Evolutionary conservation across 2,329 filamentous ascomycete genomes (phyloP).

Genomic region (Colletotrichum sp.): DNA sequence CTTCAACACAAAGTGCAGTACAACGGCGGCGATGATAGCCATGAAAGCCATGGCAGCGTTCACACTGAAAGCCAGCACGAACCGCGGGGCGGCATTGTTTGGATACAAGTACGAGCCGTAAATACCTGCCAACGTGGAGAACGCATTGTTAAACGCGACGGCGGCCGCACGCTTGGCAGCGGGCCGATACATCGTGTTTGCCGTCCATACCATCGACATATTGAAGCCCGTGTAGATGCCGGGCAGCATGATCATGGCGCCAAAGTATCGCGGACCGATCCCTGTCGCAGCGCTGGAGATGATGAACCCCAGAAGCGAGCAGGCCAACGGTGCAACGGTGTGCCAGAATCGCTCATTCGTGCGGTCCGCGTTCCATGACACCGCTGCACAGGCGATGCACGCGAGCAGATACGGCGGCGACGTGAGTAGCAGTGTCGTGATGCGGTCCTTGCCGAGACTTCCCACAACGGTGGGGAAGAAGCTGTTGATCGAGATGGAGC

Average conservation of each 20-base stretch:
- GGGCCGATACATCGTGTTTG: conserved; percentile 26
- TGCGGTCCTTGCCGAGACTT: conserved; percentile 23
- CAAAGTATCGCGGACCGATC: conserved; percentile 17
- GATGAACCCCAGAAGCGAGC: conserved; percentile 17
- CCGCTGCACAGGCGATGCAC: conserved; percentile 30
- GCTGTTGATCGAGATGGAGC: conserved; percentile 23
- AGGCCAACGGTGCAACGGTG: conserved; percentile 8
- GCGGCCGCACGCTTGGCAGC: conserved; percentile 24
- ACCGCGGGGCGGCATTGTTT: conserved; percentile 25
- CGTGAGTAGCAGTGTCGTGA: conserved; percentile 48
- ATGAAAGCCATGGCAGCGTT: conserved; percentile 28
- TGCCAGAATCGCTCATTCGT: conserved; percentile 19
- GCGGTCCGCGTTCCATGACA: conserved; percentile 17
- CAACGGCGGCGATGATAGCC: conserved; percentile 23
- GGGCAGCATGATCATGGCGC: conserved; percentile 26
- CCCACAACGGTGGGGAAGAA: conserved; percentile 28
- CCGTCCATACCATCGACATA: conserved; percentile 27
- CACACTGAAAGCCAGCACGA: conserved; percentile 28
- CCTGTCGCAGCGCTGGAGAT: conserved; percentile 8
- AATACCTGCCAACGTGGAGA: conserved; percentile 26
- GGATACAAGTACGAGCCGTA: conserved; percentile 30
- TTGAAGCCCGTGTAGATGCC: conserved; percentile 28
- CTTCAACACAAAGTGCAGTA: conserved; percentile 25
- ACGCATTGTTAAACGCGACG: conserved; percentile 26
- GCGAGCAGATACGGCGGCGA: conserved; percentile 47